A percentile compares a stretch with the other conserved stretches of the same genome.
Evolutionary conservation across 2,329 filamentous ascomycete species (phyloP).

Genomic region (Cladophialophora bantiana): DNA sequence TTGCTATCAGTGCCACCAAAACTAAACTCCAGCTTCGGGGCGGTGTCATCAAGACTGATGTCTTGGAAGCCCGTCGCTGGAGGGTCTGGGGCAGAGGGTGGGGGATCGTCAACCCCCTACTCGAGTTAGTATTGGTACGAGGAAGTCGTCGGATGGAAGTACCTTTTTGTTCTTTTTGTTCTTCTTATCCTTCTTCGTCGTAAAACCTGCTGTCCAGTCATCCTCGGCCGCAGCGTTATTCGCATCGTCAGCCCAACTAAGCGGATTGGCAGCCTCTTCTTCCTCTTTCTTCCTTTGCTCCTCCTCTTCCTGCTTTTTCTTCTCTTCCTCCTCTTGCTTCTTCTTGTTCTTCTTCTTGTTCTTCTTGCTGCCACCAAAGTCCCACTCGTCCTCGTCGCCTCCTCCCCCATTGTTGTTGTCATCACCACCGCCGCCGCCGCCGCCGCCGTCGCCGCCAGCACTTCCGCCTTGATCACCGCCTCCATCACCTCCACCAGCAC

Average conservation of each 20-base stretch:
- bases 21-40: conserved; percentile 64
- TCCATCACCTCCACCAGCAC: conserved; percentile 45
- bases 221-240: conserved; percentile 56
- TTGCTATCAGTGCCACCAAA: conserved; percentile 58
- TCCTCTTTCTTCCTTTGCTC: conserved; percentile 46
- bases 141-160: conserved; percentile 32
- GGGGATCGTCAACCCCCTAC: conserved; percentile 44
- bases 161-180: conserved; percentile 63
- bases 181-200: conserved; percentile 56
- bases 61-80: conserved; percentile 68
- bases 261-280: conserved; percentile 44
- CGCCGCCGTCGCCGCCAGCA: conserved; percentile 44
- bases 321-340: conserved; percentile 45
- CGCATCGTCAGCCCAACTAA: conserved; percentile 56
- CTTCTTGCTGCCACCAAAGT: conserved; percentile 46
- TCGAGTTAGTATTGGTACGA: conserved; percentile 17
- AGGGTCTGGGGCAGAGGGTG: conserved; percentile 46
- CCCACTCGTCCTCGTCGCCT: conserved; percentile 52
- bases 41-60: conserved; percentile 68
- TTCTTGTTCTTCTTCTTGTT: conserved; percentile 47
- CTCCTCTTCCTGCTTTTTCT: conserved; percentile 44
- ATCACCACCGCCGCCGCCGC: conserved; percentile 44
- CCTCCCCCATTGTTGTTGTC: conserved; percentile 52
- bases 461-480: conserved; percentile 38
- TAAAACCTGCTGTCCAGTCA: conserved; percentile 58